A percentile compares a stretch with the other conserved stretches of the same genome.
Conservation (phyloP, 2,329 filamentous ascomycete species). For the Lojkania enalia region DNA sequence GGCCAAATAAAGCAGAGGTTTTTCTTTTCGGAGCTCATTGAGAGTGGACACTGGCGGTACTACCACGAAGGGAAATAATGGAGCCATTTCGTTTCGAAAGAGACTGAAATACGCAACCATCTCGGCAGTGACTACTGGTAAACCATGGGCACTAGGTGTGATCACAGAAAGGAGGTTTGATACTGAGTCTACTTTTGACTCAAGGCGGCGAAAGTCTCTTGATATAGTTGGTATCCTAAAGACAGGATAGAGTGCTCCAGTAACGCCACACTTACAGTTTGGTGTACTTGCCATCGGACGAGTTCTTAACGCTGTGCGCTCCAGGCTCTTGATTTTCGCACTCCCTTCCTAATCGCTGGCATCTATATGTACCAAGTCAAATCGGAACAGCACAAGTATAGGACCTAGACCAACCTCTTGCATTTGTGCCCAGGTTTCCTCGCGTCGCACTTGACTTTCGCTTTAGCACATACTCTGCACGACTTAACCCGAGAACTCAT, state of each 20-base stretch:
- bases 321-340: conserved; percentile 9
- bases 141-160: background rate
- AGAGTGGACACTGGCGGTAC: conserved; percentile 1
- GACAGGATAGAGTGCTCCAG: too few relatives aligned
- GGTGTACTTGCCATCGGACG: too few relatives aligned
- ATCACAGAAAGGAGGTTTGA: conserved; percentile 2
- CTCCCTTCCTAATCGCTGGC: conserved; percentile 7
- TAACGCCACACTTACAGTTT: too few relatives aligned
- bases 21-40: conserved; percentile 3
- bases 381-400: too few relatives aligned
- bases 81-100: conserved; percentile 7
- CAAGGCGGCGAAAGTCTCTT: conserved; percentile 8
- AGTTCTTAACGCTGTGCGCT: conserved; percentile 6
- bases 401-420: conserved; percentile 7
- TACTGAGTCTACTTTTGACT: conserved; percentile 12
- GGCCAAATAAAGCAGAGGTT: conserved; percentile 10
- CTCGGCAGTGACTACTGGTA: conserved; percentile 1
- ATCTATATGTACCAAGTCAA: conserved; percentile 6
- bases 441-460: conserved; percentile 8
- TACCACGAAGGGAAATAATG: conserved; percentile 12
- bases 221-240: too few relatives aligned
- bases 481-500: too few relatives aligned
- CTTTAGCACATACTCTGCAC: conserved; percentile 10
- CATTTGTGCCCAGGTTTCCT: conserved; percentile 1
- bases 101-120: conserved; percentile 2